A percentile compares a stretch with the other conserved stretches of the same genome.
These are phyloP conservation scores for Xylona heveae DNA, from an alignment of 495 filamentous ascomycete species.

Conservation along the genomic window DNA sequence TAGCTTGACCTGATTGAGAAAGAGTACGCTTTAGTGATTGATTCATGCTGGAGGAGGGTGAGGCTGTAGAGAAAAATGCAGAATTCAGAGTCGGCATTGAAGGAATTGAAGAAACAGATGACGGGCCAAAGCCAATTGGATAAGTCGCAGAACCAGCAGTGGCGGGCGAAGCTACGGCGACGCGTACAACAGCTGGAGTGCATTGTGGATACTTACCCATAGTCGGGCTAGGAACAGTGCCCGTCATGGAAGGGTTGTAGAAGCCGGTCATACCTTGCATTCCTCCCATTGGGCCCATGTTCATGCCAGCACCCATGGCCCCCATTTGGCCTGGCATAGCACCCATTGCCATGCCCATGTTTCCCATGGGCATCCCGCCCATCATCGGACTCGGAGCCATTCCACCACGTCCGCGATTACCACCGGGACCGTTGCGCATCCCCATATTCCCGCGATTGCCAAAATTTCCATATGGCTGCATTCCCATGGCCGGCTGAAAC, in stretches of 20 bases:
- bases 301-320: constrained; percentile 28
- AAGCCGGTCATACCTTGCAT: constrained; percentile 29
- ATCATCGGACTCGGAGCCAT: constrained; percentile 21
- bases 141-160: no score
- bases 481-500: constrained; percentile 34
- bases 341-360: constrained; percentile 41
- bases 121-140: no score
- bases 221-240: constrained; percentile 1
- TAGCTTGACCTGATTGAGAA: constrained; percentile 13
- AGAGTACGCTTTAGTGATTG: constrained; percentile 5
- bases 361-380: constrained; percentile 37
- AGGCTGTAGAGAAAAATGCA: constrained; percentile 1
- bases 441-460: constrained; percentile 43
- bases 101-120: not conserved
- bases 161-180: no score
- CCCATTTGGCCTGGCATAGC: constrained; percentile 30
- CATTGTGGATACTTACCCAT: constrained; percentile 4
- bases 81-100: not conserved
- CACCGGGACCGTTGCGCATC: constrained; percentile 43
- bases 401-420: constrained; percentile 51
- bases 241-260: constrained; percentile 2
- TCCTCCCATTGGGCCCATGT: constrained; percentile 35
- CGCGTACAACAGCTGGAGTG: no score
- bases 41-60: no score
- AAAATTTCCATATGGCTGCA: constrained; percentile 35